phyloP scores from a whole-genome alignment of 148 eudicot genomes.

The Nepenthes gracilis region DNA sequence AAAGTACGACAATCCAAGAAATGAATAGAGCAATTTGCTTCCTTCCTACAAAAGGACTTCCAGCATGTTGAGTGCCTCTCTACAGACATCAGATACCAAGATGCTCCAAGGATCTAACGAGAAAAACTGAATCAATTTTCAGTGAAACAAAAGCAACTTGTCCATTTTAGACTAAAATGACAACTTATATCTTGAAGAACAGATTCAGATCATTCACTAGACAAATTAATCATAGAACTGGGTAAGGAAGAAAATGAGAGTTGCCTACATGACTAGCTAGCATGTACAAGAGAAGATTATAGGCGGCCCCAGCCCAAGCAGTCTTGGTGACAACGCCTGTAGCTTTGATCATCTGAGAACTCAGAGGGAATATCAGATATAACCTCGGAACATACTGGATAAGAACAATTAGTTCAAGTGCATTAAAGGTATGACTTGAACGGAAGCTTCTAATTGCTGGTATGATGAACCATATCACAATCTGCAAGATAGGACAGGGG shows the following conservation, averaged over 20 bases:
- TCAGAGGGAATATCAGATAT: slow-evolving; percentile 46
- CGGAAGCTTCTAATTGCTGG: slow-evolving; percentile 44
- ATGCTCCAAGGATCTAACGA: slow-evolving; percentile 49
- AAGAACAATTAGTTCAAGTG: slow-evolving; percentile 46
- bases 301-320: slow-evolving; percentile 75
- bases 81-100: slow-evolving; percentile 57
- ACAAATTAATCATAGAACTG: background rate
- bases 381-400: slow-evolving; percentile 51
- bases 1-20: slow-evolving; percentile 44
- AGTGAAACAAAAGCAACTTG: background rate
- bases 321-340: slow-evolving; percentile 63
- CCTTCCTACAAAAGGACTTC: slow-evolving; percentile 32
- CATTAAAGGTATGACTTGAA: slow-evolving; percentile 44
- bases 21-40: slow-evolving; percentile 21
- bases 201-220: background rate
- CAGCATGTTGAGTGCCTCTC: slow-evolving; percentile 58
- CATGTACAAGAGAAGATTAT: slow-evolving; percentile 59
- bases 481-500: slow-evolving; percentile 18
- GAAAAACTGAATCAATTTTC: slow-evolving; percentile 1
- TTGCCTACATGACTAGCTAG: slow-evolving; percentile 60
- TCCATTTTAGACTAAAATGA: background rate
- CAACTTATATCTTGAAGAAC: background rate
- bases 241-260: background rate
- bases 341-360: slow-evolving; percentile 49
- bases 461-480: slow-evolving; percentile 63